Evolutionary conservation across 768 basidiomycete genomes (phyloP).

Genomic region (Pleurotus ostreatus): DNA sequence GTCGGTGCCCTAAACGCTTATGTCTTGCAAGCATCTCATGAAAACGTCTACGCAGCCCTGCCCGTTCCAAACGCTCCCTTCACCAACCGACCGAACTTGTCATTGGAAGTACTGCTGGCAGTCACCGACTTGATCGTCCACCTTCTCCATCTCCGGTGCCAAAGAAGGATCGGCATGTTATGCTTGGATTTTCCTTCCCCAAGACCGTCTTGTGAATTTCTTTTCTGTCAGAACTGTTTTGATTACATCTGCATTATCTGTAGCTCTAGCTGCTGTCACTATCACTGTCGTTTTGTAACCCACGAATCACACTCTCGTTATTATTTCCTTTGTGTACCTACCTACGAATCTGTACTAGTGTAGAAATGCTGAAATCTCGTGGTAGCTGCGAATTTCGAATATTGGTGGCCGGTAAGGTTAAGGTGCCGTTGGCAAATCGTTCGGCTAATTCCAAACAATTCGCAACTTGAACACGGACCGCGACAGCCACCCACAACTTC

Average conservation of each 20-base stretch:
- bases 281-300: background rate
- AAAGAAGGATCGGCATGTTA: slow-evolving; percentile 20
- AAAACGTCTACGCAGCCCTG: slow-evolving; percentile 5
- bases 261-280: background rate
- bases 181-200: slow-evolving; percentile 28
- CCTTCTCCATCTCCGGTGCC: slow-evolving; percentile 3
- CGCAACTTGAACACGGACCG: background rate
- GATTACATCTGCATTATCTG: background rate
- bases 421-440: background rate
- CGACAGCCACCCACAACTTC: slow-evolving; percentile 9
- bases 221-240: slow-evolving; percentile 3
- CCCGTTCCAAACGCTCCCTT: slow-evolving; percentile 16
- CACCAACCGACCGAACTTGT: slow-evolving; percentile 18
- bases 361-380: background rate
- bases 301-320: background rate
- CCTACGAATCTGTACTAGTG: slow-evolving; percentile 3
- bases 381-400: background rate
- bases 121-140: background rate
- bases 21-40: background rate
- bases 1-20: slow-evolving; percentile 5
- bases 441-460: background rate
- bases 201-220: slow-evolving; percentile 13
- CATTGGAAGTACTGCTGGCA: slow-evolving; percentile 9
- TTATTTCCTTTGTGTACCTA: background rate
- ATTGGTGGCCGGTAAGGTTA: background rate